phyloP scores from a whole-genome alignment of 2,329 filamentous ascomycete species.

The Aureobasidium uvarum region DNA sequence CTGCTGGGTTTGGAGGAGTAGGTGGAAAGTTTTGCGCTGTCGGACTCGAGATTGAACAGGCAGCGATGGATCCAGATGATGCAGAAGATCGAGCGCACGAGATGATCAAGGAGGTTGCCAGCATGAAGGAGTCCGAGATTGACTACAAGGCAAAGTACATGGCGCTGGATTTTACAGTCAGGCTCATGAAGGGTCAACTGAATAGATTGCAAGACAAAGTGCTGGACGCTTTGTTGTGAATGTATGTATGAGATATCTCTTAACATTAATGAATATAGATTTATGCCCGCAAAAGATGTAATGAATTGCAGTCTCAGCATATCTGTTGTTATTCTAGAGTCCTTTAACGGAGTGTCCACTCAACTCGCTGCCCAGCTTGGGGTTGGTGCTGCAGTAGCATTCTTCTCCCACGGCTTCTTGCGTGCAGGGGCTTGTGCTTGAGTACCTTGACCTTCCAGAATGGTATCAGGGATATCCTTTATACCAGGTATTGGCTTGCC shows the following conservation, averaged over 20 bases:
- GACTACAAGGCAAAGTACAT: constrained; percentile 37
- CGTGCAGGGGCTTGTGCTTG: constrained; percentile 53
- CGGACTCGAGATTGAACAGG: constrained; percentile 36
- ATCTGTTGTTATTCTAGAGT: not conserved
- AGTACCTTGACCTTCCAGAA: constrained; percentile 68
- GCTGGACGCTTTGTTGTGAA: constrained; percentile 31
- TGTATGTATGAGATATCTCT: not conserved
- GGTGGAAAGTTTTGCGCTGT: constrained; percentile 47
- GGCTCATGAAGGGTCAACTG: constrained; percentile 37
- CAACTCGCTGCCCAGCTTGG: constrained; percentile 19
- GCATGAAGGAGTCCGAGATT: constrained; percentile 17
- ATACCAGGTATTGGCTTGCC: constrained; percentile 85
- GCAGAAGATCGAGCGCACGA: constrained; percentile 30
- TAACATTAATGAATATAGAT: not conserved
- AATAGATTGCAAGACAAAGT: constrained; percentile 36
- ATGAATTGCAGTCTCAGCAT: not conserved
- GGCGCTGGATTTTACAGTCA: constrained; percentile 36
- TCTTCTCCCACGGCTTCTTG: constrained; percentile 78
- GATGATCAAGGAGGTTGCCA: constrained; percentile 30
- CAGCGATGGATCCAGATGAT: constrained; percentile 25
- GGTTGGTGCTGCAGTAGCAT: constrained; percentile 32
- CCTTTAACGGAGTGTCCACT: too few species aligned
- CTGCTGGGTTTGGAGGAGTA: constrained; percentile 43
- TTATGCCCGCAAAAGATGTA: not conserved
- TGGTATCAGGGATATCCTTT: constrained; percentile 76